A percentile compares a stretch with the other conserved stretches of the same genome.
Evolutionary conservation across 495 filamentous ascomycete species (phyloP).

Genomic region (Penicillium chermesinum): DNA sequence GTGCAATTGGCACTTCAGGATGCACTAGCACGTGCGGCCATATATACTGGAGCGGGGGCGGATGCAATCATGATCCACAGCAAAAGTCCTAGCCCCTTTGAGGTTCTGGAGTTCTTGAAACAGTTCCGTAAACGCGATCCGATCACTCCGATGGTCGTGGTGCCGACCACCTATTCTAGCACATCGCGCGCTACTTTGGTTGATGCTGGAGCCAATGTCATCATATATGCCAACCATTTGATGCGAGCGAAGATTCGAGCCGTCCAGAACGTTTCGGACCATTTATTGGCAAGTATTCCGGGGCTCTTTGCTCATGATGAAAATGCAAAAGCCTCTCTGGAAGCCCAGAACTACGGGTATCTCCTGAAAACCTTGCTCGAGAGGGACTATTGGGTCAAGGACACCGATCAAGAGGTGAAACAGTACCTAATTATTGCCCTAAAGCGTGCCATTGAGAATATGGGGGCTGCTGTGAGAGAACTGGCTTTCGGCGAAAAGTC

Average conservation of each 20-base stretch:
- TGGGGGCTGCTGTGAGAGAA: background rate
- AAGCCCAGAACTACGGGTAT: conserved; percentile 3
- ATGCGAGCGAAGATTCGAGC: conserved; percentile 3
- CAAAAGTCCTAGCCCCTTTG: background rate
- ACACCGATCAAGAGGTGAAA: background rate
- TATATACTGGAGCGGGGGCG: conserved; percentile 1
- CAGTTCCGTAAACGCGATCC: background rate
- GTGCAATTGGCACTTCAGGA: conserved; percentile 1
- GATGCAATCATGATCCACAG: conserved; percentile 8
- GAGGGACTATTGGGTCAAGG: background rate
- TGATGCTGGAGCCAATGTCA: conserved; percentile 5
- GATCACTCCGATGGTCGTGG: conserved; percentile 1
- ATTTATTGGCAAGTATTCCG: background rate
- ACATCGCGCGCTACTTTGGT: background rate
- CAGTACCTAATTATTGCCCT: background rate
- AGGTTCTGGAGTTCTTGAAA: background rate
- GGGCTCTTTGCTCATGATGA: background rate
- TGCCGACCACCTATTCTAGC: conserved; percentile 4
- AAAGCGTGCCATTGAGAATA: background rate
- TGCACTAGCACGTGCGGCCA: conserved; percentile 1
- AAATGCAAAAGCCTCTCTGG: conserved; percentile 2
- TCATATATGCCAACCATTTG: conserved; percentile 8
- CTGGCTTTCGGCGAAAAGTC: background rate
- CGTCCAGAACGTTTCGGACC: background rate
- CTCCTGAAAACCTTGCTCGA: conserved; percentile 1